Evolutionary conservation across 495 filamentous ascomycete genomes (phyloP).

Genomic region (Aspergillus saccharolyticus): DNA sequence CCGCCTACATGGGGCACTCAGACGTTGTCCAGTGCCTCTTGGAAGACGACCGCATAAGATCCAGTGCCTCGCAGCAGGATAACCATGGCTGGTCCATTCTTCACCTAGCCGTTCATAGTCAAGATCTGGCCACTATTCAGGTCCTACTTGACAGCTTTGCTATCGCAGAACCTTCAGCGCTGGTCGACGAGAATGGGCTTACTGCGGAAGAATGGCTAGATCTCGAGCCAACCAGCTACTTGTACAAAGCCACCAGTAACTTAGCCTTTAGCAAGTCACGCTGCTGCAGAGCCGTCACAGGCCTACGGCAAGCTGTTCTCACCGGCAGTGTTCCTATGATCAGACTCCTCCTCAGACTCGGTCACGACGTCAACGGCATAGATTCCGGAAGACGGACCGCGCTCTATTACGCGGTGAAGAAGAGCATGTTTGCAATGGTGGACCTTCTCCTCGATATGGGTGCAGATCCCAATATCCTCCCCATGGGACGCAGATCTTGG

Average conservation of each 20-base stretch:
- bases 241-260: constrained; percentile 24
- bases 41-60: constrained; percentile 20
- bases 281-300: constrained; percentile 28
- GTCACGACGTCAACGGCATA: constrained; percentile 21
- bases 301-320: constrained; percentile 24
- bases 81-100: constrained; percentile 34
- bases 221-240: constrained; percentile 22
- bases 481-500: constrained; percentile 18
- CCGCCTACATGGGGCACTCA: constrained; percentile 20
- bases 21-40: constrained; percentile 18
- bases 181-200: constrained; percentile 27
- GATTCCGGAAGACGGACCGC: constrained; percentile 30
- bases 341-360: constrained; percentile 22
- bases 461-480: constrained; percentile 27
- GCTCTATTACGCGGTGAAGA: constrained; percentile 28
- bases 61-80: constrained; percentile 25
- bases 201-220: constrained; percentile 32
- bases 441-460: constrained; percentile 23
- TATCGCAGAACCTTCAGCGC: constrained; percentile 20
- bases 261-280: constrained; percentile 29
- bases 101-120: constrained; percentile 28
- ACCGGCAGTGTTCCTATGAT: constrained; percentile 23
- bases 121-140: constrained; percentile 22
- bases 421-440: constrained; percentile 22
- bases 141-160: constrained; percentile 22